Evolutionary conservation across 2,329 filamentous ascomycete species (phyloP), one percentile per base, ranked within the genome.

Genomic region (Harringtonia aguacate): DNA sequence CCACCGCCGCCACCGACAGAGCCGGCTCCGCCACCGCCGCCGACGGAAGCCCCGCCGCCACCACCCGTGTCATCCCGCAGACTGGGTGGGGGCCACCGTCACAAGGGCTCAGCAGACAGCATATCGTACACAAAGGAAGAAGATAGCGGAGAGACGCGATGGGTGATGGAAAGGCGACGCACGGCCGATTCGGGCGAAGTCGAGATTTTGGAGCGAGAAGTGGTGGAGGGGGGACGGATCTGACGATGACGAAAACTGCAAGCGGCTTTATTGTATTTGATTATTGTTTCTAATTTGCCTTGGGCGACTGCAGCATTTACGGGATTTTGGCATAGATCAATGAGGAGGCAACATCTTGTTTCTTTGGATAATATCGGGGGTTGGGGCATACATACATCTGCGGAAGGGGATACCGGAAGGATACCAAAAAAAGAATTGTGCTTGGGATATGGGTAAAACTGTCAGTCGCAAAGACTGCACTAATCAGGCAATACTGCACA

Each of bases 91-190:
- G 67, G 69, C n/a, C 73, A 76, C 50, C 62, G 66, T 14, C 66
- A 73, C 50, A 71, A 68, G 50, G 65, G 72, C 40, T 82, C 76
- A 37, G 68, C 78, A 2, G 82, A 85, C 51, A 84, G 79, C 49
- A 77, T 87, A 29, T 81, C 80, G 8, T 87, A 87, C 58, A 68
- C 73, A 3, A 72, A 72, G 48, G 78, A 82, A 54, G 76, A 79
- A 37, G 68, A 74, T 3, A 69, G 69, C 9, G 73, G 71, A 1
- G 73, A 74, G 50, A 72, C 69, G 44, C 64, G 79, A 37, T 86
- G 82, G 83, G 74, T 86, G 8, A 64, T 86, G 52, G 83, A 87
- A 59, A 64, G 81, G 30, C 68, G 81, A 42, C 65, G 82, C 30
- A 83, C 79, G 3, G 77, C 69, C 1, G 81, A 85, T 53, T 72